These are phyloP conservation scores for Entomortierella lignicola DNA, from an alignment of 192 early-diverging fungal species.

Conservation along the genomic window DNA sequence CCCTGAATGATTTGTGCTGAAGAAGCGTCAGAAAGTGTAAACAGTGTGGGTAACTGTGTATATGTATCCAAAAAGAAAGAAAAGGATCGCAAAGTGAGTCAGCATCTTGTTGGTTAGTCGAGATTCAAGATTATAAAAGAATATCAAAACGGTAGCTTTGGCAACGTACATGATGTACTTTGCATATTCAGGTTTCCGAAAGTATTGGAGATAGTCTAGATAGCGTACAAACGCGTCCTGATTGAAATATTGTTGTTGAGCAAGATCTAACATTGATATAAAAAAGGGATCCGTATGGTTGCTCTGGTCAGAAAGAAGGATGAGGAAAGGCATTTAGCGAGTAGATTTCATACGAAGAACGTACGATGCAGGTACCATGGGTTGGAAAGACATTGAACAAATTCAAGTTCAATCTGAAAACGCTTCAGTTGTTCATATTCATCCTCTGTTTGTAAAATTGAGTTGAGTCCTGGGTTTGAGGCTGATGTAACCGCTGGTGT, in stretches of 20 bases:
- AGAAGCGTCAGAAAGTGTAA: slow-evolving; percentile 88
- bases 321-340: too few species aligned
- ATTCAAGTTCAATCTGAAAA: slow-evolving; percentile 94
- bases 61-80: not conserved
- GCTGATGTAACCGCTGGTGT: slow-evolving; percentile 3
- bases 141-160: not conserved
- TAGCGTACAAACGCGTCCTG: slow-evolving; percentile 91
- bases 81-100: not conserved
- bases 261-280: slow-evolving; percentile 70
- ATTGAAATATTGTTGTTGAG: slow-evolving; percentile 88
- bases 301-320: too few species aligned
- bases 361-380: slow-evolving; percentile 93
- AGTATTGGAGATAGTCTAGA: slow-evolving; percentile 91
- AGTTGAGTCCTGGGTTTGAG: not conserved
- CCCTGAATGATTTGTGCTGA: slow-evolving; percentile 85
- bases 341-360: slow-evolving; percentile 13
- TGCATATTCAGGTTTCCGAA: slow-evolving; percentile 89
- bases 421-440: slow-evolving; percentile 64
- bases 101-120: not conserved
- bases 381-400: slow-evolving; percentile 94
- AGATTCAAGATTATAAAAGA: too few species aligned
- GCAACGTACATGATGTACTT: slow-evolving; percentile 81
- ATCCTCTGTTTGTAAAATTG: slow-evolving; percentile 39
- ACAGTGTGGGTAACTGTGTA: slow-evolving; percentile 84
- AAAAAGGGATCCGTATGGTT: not conserved